A percentile compares a stretch with the other conserved stretches of the same genome.
Conservation (phyloP, 225 moss, liverwort and hornwort genomes). For the Polytrichum commune region DNA sequence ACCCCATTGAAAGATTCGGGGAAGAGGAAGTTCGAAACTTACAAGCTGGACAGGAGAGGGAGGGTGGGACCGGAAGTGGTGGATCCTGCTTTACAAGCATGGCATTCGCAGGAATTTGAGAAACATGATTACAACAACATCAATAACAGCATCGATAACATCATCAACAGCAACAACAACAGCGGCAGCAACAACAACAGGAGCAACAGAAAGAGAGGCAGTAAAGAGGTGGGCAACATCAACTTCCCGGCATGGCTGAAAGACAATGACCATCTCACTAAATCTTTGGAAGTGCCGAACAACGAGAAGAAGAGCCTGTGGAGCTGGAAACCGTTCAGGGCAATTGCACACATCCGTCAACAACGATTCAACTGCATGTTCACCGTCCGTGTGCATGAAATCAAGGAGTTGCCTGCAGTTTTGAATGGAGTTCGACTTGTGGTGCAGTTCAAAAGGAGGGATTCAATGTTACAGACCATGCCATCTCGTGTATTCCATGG, state of each 20-base stretch:
- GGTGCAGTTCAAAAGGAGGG: slow-evolving; percentile 71
- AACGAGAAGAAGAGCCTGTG: slow-evolving; percentile 76
- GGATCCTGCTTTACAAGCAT: slow-evolving; percentile 49
- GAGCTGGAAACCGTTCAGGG: slow-evolving; percentile 92
- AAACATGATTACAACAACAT: slow-evolving; percentile 9
- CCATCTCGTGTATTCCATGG: slow-evolving; percentile 83
- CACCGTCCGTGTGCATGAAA: slow-evolving; percentile 74
- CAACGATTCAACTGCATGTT: slow-evolving; percentile 80
- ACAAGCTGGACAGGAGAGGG: slow-evolving; percentile 17
- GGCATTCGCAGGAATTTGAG: slow-evolving; percentile 75
- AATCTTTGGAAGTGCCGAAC: slow-evolving; percentile 69
- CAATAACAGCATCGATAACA: background rate
- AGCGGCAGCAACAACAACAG: slow-evolving; percentile 20
- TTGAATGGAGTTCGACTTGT: slow-evolving; percentile 86
- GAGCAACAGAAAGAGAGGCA: slow-evolving; percentile 15
- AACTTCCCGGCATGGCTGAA: slow-evolving; percentile 68
- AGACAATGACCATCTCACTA: slow-evolving; percentile 69
- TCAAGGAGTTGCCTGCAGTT: slow-evolving; percentile 75
- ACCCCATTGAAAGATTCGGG: slow-evolving; percentile 19
- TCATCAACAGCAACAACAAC: background rate
- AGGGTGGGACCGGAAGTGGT: background rate
- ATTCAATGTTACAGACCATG: slow-evolving; percentile 62
- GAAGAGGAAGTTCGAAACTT: slow-evolving; percentile 16
- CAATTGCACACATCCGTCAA: slow-evolving; percentile 76
- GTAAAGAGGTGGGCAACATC: slow-evolving; percentile 32